These are phyloP conservation scores for Lentinula raphanica DNA, from an alignment of 768 basidiomycete species.

Conservation along the genomic window DNA sequence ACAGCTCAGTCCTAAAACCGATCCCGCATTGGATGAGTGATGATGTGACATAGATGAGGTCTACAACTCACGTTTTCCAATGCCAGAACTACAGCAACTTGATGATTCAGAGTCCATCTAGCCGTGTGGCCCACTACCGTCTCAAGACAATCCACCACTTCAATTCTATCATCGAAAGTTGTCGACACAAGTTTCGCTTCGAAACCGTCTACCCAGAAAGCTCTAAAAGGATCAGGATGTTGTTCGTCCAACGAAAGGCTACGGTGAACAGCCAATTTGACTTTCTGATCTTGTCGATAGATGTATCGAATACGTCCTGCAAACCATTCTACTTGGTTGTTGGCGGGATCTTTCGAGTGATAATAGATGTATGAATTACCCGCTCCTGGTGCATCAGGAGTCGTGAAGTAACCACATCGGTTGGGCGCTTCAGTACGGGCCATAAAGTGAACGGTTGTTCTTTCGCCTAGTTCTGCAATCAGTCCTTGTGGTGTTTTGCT, in stretches of 20 bases:
- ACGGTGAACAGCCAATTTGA: not conserved
- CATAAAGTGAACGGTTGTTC: too few species aligned
- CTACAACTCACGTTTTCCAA: too few species aligned
- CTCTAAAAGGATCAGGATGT: not conserved
- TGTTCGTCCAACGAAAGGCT: not conserved
- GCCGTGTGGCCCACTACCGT: not conserved
- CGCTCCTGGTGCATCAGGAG: not conserved
- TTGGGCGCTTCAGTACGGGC: not conserved
- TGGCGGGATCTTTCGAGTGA: not conserved
- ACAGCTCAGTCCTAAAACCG: too few species aligned
- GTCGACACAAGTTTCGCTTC: not conserved
- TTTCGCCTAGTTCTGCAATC: not conserved
- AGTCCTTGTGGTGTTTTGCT: too few species aligned
- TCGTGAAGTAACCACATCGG: not conserved
- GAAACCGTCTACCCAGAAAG: constrained; percentile 1
- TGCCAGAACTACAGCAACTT: too few species aligned
- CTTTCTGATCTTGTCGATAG: not conserved
- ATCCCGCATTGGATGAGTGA: too few species aligned
- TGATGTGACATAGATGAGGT: too few species aligned
- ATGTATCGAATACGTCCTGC: not conserved
- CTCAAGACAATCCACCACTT: not conserved
- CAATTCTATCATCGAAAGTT: not conserved
- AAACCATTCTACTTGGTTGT: not conserved
- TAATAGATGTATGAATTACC: not conserved
- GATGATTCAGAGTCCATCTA: not conserved